Evolutionary conservation across 176 grass and related monocot species (phyloP).

Genomic region (Eremochloa ophiuroides): DNA sequence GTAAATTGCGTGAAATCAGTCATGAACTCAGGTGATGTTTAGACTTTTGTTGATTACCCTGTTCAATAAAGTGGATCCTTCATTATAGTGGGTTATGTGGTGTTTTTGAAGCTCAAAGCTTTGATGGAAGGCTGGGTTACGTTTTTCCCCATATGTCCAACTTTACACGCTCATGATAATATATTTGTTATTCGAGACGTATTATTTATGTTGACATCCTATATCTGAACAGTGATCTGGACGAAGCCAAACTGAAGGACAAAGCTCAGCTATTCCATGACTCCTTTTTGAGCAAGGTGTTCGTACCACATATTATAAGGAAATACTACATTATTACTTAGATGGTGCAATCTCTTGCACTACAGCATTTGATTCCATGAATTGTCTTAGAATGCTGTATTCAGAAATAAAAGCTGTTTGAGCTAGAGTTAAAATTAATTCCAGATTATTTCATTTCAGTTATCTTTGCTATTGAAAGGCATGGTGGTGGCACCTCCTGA

Average conservation of each 20-base stretch:
- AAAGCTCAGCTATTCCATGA: constrained; percentile 81
- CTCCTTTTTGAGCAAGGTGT: constrained; percentile 86
- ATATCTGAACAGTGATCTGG: constrained; percentile 51
- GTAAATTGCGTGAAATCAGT: constrained; percentile 58
- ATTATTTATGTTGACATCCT: constrained; percentile 13
- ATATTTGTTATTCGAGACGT: constrained; percentile 12
- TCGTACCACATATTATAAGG: not conserved
- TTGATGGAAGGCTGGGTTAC: not conserved
- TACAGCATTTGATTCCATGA: not conserved
- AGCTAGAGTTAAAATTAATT: constrained; percentile 14
- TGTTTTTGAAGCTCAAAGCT: constrained; percentile 10
- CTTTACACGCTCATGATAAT: not conserved
- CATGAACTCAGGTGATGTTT: constrained; percentile 70
- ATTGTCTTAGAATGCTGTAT: not conserved
- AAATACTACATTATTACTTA: not conserved
- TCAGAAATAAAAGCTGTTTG: constrained; percentile 17
- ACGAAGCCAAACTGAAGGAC: constrained; percentile 80
- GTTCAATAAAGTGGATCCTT: not conserved
- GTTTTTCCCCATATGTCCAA: not conserved
- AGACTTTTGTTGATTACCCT: not conserved
- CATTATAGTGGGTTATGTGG: not conserved
- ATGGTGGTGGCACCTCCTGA: constrained; percentile 95
- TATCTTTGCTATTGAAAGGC: constrained; percentile 96
- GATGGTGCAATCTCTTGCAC: not conserved
- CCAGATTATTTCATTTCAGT: constrained; percentile 39